Percentiles rank a stretch among this genome's conserved stretches.
Conservation (phyloP, 371 early-diverging fungal genomes). For the Haplosporangium sp. region DNA sequence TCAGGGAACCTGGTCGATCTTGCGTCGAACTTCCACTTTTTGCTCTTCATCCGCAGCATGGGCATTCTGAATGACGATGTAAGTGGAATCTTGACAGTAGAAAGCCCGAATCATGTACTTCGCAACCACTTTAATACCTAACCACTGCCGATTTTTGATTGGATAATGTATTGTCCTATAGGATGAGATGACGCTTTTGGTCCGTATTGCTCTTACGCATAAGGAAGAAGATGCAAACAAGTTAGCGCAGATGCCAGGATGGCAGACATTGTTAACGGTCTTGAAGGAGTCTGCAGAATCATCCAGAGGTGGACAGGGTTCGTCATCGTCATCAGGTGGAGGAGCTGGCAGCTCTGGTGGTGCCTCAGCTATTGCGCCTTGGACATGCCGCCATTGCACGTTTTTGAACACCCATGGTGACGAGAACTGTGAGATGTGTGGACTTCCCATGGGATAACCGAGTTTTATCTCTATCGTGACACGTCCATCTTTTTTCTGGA, state of each 20-base stretch:
- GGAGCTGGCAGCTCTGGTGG: slow-evolving; percentile 40
- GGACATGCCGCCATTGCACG: slow-evolving; percentile 95
- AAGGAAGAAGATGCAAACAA: slow-evolving; percentile 56
- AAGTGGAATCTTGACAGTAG: slow-evolving; percentile 1
- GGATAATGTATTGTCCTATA: slow-evolving; percentile 22
- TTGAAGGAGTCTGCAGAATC: slow-evolving; percentile 68
- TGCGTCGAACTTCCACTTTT: slow-evolving; percentile 86
- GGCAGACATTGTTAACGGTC: slow-evolving; percentile 83
- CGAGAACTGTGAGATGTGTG: slow-evolving; percentile 95
- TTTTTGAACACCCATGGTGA: slow-evolving; percentile 78
- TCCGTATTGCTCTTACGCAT: slow-evolving; percentile 62
- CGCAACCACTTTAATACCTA: neutral
- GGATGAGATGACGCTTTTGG: slow-evolving; percentile 68
- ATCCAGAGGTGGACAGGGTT: slow-evolving; percentile 19
- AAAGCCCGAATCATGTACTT: neutral
- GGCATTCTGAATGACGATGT: slow-evolving; percentile 59
- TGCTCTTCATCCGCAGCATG: slow-evolving; percentile 73
- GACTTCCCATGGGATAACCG: slow-evolving; percentile 71
- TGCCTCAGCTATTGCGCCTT: slow-evolving; percentile 57
- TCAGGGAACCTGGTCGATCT: slow-evolving; percentile 56
- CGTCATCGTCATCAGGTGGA: slow-evolving; percentile 18
- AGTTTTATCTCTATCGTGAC: neutral
- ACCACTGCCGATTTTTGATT: slow-evolving; percentile 7
- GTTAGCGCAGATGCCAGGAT: slow-evolving; percentile 69
- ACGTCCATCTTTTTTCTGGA: too few relatives aligned